Percentiles rank a stretch among this genome's conserved stretches.
These are phyloP conservation scores for Daedalea quercina DNA, from an alignment of 768 basidiomycete genomes.

Conservation along the genomic window DNA sequence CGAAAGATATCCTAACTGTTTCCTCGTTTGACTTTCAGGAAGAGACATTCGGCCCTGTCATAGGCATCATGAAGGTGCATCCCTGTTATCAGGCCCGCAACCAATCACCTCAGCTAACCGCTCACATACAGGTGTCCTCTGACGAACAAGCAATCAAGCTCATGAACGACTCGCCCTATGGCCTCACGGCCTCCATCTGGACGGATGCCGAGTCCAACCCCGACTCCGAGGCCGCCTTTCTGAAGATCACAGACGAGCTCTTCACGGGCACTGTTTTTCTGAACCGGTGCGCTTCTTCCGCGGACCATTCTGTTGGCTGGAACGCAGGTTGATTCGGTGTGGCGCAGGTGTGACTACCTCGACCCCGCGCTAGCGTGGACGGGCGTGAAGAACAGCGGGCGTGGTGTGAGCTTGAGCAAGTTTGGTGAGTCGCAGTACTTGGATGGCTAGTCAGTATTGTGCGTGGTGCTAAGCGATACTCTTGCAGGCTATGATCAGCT, in stretches of 20 bases:
- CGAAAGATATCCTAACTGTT: too few relatives aligned
- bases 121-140: constrained; percentile 48
- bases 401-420: constrained; percentile 85
- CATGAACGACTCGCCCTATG: constrained; percentile 97
- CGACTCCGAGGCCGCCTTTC: constrained; percentile 64
- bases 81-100: not conserved
- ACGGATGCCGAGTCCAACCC: constrained; percentile 59
- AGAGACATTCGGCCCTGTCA: constrained; percentile 89
- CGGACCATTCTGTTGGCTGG: too few relatives aligned
- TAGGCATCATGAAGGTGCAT: constrained; percentile 86
- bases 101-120: not conserved
- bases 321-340: not conserved
- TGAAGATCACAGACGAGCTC: constrained; percentile 59
- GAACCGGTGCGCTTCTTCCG: constrained; percentile 51
- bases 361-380: constrained; percentile 95
- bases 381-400: constrained; percentile 88
- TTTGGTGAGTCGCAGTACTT: constrained; percentile 51
- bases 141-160: constrained; percentile 85
- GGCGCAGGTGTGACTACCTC: constrained; percentile 69
- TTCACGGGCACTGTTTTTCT: constrained; percentile 91
- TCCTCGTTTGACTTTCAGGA: too few relatives aligned
- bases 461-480: not conserved
- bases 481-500: constrained; percentile 75
- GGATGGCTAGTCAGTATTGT: not conserved
- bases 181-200: constrained; percentile 93